phyloP scores from a whole-genome alignment of 768 basidiomycete species.

The Sporobolomyces roseus region DNA sequence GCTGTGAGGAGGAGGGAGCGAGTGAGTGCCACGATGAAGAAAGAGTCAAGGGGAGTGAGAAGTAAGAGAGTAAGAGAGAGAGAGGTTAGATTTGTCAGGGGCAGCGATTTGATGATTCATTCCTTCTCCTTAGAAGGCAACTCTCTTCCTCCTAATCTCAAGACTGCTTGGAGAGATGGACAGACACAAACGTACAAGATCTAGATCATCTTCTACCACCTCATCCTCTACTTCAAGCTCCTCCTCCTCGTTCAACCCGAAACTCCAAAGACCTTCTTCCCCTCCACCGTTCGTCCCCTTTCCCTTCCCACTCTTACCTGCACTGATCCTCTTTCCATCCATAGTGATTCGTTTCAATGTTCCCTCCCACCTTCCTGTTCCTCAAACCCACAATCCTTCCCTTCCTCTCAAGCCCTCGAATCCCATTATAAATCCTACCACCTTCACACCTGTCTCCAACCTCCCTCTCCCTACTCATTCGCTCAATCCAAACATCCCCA shows the following conservation, averaged over 20 bases:
- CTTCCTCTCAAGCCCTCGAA: constrained; percentile 2
- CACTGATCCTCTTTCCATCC: no score
- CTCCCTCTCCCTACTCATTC: neutral
- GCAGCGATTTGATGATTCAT: no score
- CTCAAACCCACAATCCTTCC: neutral
- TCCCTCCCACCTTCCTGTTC: constrained; percentile 37
- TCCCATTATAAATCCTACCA: constrained; percentile 36
- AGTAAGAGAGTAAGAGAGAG: neutral
- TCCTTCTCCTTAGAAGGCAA: constrained; percentile 10
- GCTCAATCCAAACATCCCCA: constrained; percentile 5
- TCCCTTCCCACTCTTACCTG: neutral
- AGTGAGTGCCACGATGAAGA: neutral
- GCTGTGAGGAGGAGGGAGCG: neutral
- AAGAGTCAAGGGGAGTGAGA: neutral
- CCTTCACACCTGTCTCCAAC: constrained; percentile 24
- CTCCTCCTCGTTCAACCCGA: neutral
- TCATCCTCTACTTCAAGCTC: neutral
- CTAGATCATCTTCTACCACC: no score
- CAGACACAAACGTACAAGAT: no score
- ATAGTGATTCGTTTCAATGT: constrained; percentile 11
- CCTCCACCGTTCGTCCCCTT: neutral
- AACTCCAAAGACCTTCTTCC: constrained; percentile 4
- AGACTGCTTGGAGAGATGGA: no score
- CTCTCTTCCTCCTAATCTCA: no score
- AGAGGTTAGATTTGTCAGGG: no score